Evolutionary conservation across 345 rosid genomes (phyloP), one percentile per base, ranked within the genome.

Genomic region (Litchi chinensis): DNA sequence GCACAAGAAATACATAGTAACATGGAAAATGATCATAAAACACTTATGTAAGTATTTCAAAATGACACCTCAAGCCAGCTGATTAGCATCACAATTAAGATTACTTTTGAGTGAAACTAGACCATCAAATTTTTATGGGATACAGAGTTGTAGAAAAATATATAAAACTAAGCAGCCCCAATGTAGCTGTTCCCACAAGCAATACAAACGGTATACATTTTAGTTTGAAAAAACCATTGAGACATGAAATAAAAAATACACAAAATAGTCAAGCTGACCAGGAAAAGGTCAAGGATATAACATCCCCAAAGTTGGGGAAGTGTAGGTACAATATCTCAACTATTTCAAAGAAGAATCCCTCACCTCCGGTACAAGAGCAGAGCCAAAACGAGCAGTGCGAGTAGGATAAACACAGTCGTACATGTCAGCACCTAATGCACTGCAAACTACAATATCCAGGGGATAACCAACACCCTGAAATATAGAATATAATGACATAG

Each of bases 401-500:
- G 95, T 93, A 60, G 95, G 97, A 79, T 89, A 93, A 73, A 93
- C 97, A 73, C 92, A 91, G 77, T 91, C 97, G 28, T 91, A 93
- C 93, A 90, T 88, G 83, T 93, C 97, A 74, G 95, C 95, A 54
- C 97, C 95, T 79, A 93, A 83, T 78, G 95, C 93, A 83, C 93
- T 93, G 88, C 97, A 93, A 75, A 93, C 95, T 70, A 93, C 92
- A 65, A 91, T 88, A 87, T 91, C 94, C 76, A 92, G 81, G 7
- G 97, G 97, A 87, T 90, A 91, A 16, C 95, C 95, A 80, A 93
- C 92, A 77, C 97, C 97, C 95, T 93, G 85, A 81, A 79, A 85
- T 57, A 73, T 21, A 8, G 19, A 32, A 68, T 24, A 56, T 48
- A 28, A 69, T 56, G 41, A 26, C 68, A 10, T 41, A n/a, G 41